A percentile compares a stretch with the other conserved stretches of the same genome.
phyloP scores from a whole-genome alignment of 2,329 filamentous ascomycete species.

The Penicillium sp. region DNA sequence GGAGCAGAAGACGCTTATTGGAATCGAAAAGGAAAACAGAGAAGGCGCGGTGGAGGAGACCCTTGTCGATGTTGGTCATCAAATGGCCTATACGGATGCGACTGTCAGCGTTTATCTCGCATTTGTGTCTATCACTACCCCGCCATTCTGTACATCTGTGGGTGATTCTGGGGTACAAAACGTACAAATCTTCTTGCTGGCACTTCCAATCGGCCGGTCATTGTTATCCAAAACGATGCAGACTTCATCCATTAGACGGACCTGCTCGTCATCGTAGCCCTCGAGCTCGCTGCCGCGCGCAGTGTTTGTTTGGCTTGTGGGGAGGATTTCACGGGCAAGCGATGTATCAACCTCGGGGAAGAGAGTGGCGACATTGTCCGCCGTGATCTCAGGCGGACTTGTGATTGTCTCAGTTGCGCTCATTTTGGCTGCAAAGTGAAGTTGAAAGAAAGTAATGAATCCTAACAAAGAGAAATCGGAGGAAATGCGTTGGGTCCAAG shows the following conservation, averaged over 20 bases:
- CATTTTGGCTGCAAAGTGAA: slow-evolving; percentile 23
- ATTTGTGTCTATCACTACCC: slow-evolving; percentile 7
- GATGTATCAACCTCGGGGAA: slow-evolving; percentile 77
- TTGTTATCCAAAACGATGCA: slow-evolving; percentile 96
- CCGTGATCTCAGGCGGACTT: slow-evolving; percentile 66
- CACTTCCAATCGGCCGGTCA: slow-evolving; percentile 88
- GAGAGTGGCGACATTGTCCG: slow-evolving; percentile 78
- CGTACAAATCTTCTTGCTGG: slow-evolving; percentile 96
- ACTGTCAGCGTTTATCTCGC: slow-evolving; percentile 10
- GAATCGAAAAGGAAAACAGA: slow-evolving; percentile 97
- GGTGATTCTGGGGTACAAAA: slow-evolving; percentile 20
- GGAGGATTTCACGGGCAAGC: slow-evolving; percentile 52
- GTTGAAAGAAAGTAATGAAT: not conserved
- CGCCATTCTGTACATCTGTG: not conserved
- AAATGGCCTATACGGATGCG: slow-evolving; percentile 69
- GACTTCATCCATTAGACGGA: slow-evolving; percentile 96
- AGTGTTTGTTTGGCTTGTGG: slow-evolving; percentile 39
- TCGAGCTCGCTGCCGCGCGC: slow-evolving; percentile 68
- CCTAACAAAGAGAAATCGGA: slow-evolving; percentile 3
- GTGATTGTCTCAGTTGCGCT: slow-evolving; percentile 51
- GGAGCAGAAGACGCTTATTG: slow-evolving; percentile 85
- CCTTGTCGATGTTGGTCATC: slow-evolving; percentile 98
- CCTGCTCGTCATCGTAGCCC: slow-evolving; percentile 96
- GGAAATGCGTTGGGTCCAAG: slow-evolving; percentile 5
- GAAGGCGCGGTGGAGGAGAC: slow-evolving; percentile 93